Conservation (phyloP, 306 rosid species). For the Gynostemma pentaphyllum region DNA sequence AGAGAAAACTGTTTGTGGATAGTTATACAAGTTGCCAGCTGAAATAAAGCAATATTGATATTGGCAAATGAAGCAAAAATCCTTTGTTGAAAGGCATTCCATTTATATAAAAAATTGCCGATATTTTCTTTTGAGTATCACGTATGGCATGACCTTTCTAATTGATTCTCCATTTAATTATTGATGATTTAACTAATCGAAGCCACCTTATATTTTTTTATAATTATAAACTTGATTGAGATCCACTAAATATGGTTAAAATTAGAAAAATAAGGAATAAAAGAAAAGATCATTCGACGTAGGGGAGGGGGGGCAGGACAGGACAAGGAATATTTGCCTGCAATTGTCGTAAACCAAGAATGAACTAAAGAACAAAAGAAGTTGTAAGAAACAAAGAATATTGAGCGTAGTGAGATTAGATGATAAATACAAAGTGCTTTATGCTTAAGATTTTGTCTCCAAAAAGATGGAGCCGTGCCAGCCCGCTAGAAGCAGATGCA, state of each 20-base stretch:
- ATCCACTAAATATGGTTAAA: conserved; percentile 8
- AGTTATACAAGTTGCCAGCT: background rate
- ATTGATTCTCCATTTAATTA: conserved; percentile 5
- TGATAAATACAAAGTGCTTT: too few species aligned
- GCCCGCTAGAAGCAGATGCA: background rate
- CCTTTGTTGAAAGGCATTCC: background rate
- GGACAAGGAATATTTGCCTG: conserved; percentile 5
- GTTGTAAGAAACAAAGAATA: background rate
- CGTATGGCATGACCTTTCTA: conserved; percentile 3
- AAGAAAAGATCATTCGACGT: background rate
- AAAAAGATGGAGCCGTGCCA: too few species aligned
- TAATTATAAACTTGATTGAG: background rate
- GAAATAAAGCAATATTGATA: conserved; percentile 1
- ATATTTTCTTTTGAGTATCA: background rate
- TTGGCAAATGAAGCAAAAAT: conserved; percentile 4
- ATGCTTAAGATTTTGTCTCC: too few species aligned
- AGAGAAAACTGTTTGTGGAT: background rate
- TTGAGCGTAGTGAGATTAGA: too few species aligned
- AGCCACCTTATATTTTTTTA: conserved; percentile 1
- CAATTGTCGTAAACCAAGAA: background rate
- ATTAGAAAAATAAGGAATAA: background rate
- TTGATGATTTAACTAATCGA: conserved; percentile 2
- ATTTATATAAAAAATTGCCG: conserved; percentile 3
- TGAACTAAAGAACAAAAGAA: background rate
- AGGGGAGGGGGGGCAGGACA: too few species aligned